These are phyloP conservation scores for Dioszegia crocea DNA, from an alignment of 768 basidiomycete species.

Conservation along the genomic window DNA sequence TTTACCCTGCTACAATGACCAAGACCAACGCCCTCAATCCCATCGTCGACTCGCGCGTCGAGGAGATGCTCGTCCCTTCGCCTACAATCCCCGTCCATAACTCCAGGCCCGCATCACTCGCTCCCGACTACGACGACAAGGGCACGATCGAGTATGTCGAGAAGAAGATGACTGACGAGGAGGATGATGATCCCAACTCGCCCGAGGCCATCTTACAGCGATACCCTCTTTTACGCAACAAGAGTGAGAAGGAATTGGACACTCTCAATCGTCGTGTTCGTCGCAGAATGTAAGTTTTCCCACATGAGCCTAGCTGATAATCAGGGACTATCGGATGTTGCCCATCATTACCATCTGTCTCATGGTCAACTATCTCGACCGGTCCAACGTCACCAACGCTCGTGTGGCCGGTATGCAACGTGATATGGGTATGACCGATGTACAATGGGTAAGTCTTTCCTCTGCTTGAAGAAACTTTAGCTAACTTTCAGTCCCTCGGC, in stretches of 20 bases:
- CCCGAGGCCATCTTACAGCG: background rate
- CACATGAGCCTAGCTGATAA: background rate
- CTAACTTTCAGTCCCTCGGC: background rate
- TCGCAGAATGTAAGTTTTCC: slow-evolving; percentile 4
- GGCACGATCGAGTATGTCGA: background rate
- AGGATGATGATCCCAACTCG: slow-evolving; percentile 3
- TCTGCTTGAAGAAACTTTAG: background rate
- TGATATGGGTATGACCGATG: slow-evolving; percentile 17
- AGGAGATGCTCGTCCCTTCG: too few species aligned
- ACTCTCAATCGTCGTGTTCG: background rate
- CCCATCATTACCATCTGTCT: slow-evolving; percentile 15
- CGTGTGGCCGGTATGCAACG: slow-evolving; percentile 17
- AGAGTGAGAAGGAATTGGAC: slow-evolving; percentile 11
- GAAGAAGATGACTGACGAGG: background rate
- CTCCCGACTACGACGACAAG: background rate
- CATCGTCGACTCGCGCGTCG: too few species aligned
- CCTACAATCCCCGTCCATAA: too few species aligned
- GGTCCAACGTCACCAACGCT: slow-evolving; percentile 18
- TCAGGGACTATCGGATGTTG: slow-evolving; percentile 11
- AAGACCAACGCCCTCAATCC: too few species aligned
- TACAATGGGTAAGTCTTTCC: slow-evolving; percentile 14
- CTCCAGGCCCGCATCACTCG: too few species aligned
- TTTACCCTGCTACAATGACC: too few species aligned
- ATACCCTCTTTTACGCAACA: slow-evolving; percentile 14
- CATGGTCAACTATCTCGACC: slow-evolving; percentile 20